Evolutionary conservation across 2,329 filamentous ascomycete species (phyloP).

Genomic region (Tolypocladium cylindrosporum): DNA sequence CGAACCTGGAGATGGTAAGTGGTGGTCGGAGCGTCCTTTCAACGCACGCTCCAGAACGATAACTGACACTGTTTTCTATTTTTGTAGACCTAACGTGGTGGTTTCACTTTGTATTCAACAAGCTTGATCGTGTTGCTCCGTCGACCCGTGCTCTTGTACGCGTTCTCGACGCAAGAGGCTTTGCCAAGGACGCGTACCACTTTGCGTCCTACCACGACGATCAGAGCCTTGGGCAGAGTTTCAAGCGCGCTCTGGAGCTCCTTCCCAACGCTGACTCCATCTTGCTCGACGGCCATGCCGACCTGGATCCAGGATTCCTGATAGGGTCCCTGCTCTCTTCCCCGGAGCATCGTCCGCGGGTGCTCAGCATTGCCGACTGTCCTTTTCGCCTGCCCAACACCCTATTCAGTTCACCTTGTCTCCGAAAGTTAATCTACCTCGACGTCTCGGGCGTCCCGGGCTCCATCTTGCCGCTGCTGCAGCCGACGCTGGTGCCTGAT

Average conservation of each 20-base stretch:
- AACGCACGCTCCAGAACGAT: not conserved
- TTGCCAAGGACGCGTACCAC: slow-evolving; percentile 27
- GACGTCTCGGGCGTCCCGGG: slow-evolving; percentile 41
- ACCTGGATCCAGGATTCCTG: slow-evolving; percentile 31
- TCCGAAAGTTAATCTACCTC: slow-evolving; percentile 37
- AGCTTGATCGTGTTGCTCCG: slow-evolving; percentile 21
- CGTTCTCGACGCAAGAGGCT: slow-evolving; percentile 36
- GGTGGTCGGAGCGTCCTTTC: not conserved
- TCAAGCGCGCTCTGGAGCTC: slow-evolving; percentile 25
- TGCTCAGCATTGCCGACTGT: slow-evolving; percentile 37
- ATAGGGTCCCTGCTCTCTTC: slow-evolving; percentile 8
- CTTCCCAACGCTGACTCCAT: slow-evolving; percentile 37
- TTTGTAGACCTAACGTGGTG: slow-evolving; percentile 39
- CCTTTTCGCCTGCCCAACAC: slow-evolving; percentile 25
- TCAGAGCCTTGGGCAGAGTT: slow-evolving; percentile 22
- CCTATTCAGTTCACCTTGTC: slow-evolving; percentile 26
- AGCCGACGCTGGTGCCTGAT: slow-evolving; percentile 26
- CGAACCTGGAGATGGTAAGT: slow-evolving; percentile 35
- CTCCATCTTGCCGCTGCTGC: slow-evolving; percentile 27
- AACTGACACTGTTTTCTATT: not conserved
- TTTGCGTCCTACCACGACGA: slow-evolving; percentile 30
- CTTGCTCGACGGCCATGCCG: slow-evolving; percentile 35
- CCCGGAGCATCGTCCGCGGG: slow-evolving; percentile 8
- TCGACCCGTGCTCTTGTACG: slow-evolving; percentile 33
- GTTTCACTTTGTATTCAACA: slow-evolving; percentile 31